Percentiles rank a stretch among this genome's conserved stretches.
These are phyloP conservation scores for Gossypium armourianum DNA, from an alignment of 441 rosid genomes.

Conservation along the genomic window DNA sequence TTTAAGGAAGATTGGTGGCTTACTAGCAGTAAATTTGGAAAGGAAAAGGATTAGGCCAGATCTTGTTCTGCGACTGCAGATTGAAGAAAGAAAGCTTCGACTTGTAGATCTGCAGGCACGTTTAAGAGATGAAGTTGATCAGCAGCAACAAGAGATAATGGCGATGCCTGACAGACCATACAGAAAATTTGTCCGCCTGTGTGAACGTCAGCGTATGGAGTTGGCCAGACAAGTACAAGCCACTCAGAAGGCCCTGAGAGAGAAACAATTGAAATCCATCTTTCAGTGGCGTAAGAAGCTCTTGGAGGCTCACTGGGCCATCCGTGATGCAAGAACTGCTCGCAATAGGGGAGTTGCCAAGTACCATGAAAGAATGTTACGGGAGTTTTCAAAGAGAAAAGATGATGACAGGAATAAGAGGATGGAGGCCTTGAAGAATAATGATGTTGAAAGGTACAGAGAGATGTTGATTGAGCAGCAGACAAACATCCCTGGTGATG, in stretches of 20 bases:
- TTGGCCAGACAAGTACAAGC: slow-evolving; percentile 81
- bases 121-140: slow-evolving; percentile 87
- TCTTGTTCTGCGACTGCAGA: slow-evolving; percentile 92
- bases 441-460: slow-evolving; percentile 97
- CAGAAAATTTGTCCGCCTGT: slow-evolving; percentile 88
- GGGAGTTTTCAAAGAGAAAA: slow-evolving; percentile 90
- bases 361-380: slow-evolving; percentile 89
- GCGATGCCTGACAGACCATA: slow-evolving; percentile 98
- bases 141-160: slow-evolving; percentile 96
- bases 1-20: slow-evolving; percentile 71
- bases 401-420: slow-evolving; percentile 93
- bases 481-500: slow-evolving; percentile 78
- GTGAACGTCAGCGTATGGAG: slow-evolving; percentile 94
- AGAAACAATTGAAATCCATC: slow-evolving; percentile 89
- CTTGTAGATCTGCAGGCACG: slow-evolving; percentile 77
- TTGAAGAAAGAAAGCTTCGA: slow-evolving; percentile 85
- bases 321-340: slow-evolving; percentile 97
- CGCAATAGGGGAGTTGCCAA: slow-evolving; percentile 98
- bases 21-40: slow-evolving; percentile 81
- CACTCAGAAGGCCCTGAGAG: slow-evolving; percentile 73
- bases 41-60: slow-evolving; percentile 98
- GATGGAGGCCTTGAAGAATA: slow-evolving; percentile 99
- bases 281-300: slow-evolving; percentile 99
- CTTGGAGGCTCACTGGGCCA: slow-evolving; percentile 94
- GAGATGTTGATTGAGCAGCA: slow-evolving; percentile 98